phyloP scores from a whole-genome alignment of 768 basidiomycete species.

The Dioszegia hungarica region DNA sequence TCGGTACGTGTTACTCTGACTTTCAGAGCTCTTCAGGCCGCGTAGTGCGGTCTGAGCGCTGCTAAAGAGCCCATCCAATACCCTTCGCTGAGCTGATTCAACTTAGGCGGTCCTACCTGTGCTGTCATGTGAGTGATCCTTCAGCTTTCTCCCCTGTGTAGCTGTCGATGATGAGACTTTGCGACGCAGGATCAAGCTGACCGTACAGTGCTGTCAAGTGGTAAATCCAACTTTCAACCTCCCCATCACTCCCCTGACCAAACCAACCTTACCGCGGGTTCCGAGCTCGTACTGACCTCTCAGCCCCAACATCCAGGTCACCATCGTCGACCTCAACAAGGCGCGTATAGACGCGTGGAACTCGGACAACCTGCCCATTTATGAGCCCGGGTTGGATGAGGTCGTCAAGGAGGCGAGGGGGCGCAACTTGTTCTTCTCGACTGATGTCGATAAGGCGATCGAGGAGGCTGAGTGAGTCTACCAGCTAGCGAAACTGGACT shows the following conservation, averaged over 20 bases:
- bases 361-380: conserved; percentile 79
- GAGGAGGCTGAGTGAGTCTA: conserved; percentile 75
- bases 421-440: conserved; percentile 94
- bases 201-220: conserved; percentile 66
- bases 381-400: conserved; percentile 91
- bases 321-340: conserved; percentile 96
- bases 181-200: background rate
- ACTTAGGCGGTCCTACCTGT: conserved; percentile 83
- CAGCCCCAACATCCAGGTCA: conserved; percentile 78
- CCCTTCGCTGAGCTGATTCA: too few species aligned
- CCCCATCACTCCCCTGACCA: background rate
- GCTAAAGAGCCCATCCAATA: too few species aligned
- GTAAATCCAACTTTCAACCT: conserved; percentile 16
- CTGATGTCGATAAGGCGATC: conserved; percentile 88
- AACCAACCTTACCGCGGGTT: too few species aligned
- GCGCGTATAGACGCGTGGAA: conserved; percentile 96
- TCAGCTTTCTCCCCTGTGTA: too few species aligned
- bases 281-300: background rate
- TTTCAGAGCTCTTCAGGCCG: too few species aligned
- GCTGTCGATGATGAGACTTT: too few species aligned
- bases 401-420: conserved; percentile 84
- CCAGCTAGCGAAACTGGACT: too few species aligned
- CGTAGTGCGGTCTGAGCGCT: too few species aligned
- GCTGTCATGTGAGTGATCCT: conserved; percentile 62
- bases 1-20: too few species aligned